Evolutionary conservation across 257 asterid genomes (phyloP), one percentile per base, ranked within the genome.

Genomic region (Primulina eburnea): DNA sequence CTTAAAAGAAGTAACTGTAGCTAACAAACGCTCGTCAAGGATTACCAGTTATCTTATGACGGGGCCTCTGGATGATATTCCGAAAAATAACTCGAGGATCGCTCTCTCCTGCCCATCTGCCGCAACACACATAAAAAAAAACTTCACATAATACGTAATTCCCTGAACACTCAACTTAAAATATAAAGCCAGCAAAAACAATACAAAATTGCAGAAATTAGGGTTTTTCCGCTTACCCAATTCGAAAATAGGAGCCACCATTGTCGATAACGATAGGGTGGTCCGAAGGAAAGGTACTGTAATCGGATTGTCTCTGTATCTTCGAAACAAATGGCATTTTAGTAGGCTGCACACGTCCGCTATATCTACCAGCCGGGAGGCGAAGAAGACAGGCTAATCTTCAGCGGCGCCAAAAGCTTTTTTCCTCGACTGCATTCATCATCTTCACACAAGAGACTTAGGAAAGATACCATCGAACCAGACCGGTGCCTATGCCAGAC

Each of bases 41-140:
- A 9, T 64, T 75, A 89, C 99, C 97, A 59, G 96, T 89, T 33
- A 85, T 84, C 84, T 94, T 94, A 78, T 94, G 97, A 70, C 99
- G 97, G 61, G 97, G 99, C 82, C 97, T 82, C 89, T 89, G 99
- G 75, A 94, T 92, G 80, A 94, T 90, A 84, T 91, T 94, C 14
- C 99, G 78, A 94, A 94, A 47, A 72, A 90, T 73, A 79, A 94
- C 96, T 66, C 97, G 91, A 71, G 99, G 99, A 1, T 88, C 96
- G 70, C 67, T 79, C 88, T 91, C 99, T 58, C 97, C 99, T 24
- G 97, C 97, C 97, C 97, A 94, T 38, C 99, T 93, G 82, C 70
- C 37, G 70, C 11, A 72, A 65, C 60, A 76, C 16, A 65, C 0
- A 43, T 0, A 12, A 2, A 12, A 43, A 43, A 43, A 43, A 14